phyloP scores from a whole-genome alignment of 2,329 filamentous ascomycete species.

The Verticillium isaacii region DNA sequence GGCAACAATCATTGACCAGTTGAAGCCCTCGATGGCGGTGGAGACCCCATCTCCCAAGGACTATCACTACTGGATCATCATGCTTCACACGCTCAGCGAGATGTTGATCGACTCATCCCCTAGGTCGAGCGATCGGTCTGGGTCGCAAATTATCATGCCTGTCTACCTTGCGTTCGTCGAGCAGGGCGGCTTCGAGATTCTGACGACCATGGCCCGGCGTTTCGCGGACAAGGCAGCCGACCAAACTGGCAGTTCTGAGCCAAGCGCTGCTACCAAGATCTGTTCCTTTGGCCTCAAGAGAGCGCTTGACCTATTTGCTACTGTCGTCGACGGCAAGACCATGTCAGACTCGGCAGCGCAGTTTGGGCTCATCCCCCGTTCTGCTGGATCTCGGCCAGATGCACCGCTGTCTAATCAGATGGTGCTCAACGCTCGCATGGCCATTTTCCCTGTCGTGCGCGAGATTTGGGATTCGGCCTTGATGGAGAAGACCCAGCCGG shows the following conservation, averaged over 20 bases:
- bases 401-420: conserved; percentile 61
- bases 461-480: conserved; percentile 82
- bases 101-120: conserved; percentile 63
- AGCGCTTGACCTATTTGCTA: conserved; percentile 75
- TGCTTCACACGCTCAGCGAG: conserved; percentile 72
- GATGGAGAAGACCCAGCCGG: conserved; percentile 73
- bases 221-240: conserved; percentile 56
- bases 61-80: conserved; percentile 77
- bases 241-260: conserved; percentile 16
- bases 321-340: conserved; percentile 72
- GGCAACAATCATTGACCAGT: conserved; percentile 62
- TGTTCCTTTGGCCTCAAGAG: conserved; percentile 62
- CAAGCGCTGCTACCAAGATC: conserved; percentile 7
- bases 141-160: conserved; percentile 59
- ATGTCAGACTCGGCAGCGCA: conserved; percentile 69
- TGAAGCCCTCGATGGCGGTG: conserved; percentile 43
- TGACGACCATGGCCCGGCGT: conserved; percentile 67
- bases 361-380: conserved; percentile 35
- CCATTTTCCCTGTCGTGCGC: conserved; percentile 70
- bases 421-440: conserved; percentile 77
- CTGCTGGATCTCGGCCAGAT: conserved; percentile 36
- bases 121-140: conserved; percentile 43
- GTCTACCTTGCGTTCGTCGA: conserved; percentile 86
- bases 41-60: conserved; percentile 52
- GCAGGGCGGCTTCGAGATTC: conserved; percentile 65